phyloP scores from a whole-genome alignment of 2,329 filamentous ascomycete species.

The Lachnellula subtilissima region DNA sequence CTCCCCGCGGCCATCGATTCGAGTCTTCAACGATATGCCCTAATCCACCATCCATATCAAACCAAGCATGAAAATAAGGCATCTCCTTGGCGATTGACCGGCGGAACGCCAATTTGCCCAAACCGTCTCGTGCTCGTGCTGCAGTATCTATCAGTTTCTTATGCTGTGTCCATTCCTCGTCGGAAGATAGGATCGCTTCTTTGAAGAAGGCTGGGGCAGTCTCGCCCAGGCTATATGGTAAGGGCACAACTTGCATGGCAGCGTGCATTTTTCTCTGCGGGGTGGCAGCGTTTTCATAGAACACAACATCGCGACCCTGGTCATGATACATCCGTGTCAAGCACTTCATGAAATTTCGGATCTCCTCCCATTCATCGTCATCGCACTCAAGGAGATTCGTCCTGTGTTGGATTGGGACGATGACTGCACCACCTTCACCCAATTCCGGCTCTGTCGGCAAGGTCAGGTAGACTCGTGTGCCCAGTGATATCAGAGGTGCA shows the following conservation, averaged over 20 bases:
- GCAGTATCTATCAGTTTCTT: conserved; percentile 88
- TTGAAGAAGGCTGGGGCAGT: conserved; percentile 92
- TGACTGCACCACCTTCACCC: conserved; percentile 75
- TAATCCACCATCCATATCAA: conserved; percentile 83
- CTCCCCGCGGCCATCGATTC: conserved; percentile 79
- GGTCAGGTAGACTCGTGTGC: conserved; percentile 80
- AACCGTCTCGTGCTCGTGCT: conserved; percentile 56
- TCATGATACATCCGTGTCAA: conserved; percentile 92
- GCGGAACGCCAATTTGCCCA: conserved; percentile 79
- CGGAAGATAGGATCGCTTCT: conserved; percentile 82
- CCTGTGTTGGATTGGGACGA: conserved; percentile 83
- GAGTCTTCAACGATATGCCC: conserved; percentile 90
- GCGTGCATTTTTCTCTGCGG: conserved; percentile 78
- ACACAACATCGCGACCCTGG: conserved; percentile 85
- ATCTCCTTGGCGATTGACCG: conserved; percentile 84
- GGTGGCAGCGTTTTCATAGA: conserved; percentile 93
- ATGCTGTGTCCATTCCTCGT: conserved; percentile 95
- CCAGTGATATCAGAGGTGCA: conserved; percentile 82
- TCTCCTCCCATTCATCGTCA: conserved; percentile 98
- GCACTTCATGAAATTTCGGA: conserved; percentile 98
- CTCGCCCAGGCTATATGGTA: conserved; percentile 87
- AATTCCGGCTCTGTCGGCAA: conserved; percentile 87
- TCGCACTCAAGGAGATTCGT: conserved; percentile 94
- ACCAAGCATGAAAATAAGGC: conserved; percentile 99
- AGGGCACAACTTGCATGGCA: conserved; percentile 76